phyloP scores from a whole-genome alignment of 257 asterid species.

The Ligustrum vulgare region DNA sequence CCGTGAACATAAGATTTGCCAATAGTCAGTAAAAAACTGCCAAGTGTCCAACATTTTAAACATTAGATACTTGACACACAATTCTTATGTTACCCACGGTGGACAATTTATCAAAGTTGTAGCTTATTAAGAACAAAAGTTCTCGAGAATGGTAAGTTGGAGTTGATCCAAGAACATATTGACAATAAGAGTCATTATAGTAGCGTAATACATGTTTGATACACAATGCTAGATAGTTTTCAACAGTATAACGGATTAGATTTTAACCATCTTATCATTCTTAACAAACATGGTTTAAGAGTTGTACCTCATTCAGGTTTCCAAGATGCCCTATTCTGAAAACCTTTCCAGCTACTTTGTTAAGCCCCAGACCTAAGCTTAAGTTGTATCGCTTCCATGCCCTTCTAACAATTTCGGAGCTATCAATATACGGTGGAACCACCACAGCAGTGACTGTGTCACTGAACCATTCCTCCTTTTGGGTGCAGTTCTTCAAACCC shows the following conservation, averaged over 20 bases:
- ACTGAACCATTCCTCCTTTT: conserved; percentile 93
- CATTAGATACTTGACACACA: too few relatives aligned
- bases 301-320: conserved; percentile 72
- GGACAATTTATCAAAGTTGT: too few relatives aligned
- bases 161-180: not conserved
- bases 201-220: not conserved
- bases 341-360: conserved; percentile 97
- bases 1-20: too few relatives aligned
- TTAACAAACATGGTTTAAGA: not conserved
- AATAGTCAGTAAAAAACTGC: too few relatives aligned
- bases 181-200: not conserved
- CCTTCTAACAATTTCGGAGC: conserved; percentile 70
- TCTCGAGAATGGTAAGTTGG: not conserved
- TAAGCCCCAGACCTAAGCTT: conserved; percentile 96
- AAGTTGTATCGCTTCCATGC: conserved; percentile 97
- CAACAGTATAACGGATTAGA: not conserved
- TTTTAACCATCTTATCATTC: not conserved
- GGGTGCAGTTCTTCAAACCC: conserved; percentile 99
- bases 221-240: not conserved
- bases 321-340: conserved; percentile 99
- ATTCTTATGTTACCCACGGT: too few relatives aligned
- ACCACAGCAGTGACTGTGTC: conserved; percentile 95
- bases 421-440: conserved; percentile 78
- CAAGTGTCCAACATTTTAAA: too few relatives aligned
- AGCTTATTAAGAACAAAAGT: not conserved